These are phyloP conservation scores for Postia placenta DNA, from an alignment of 768 basidiomycete species.

Conservation along the genomic window DNA sequence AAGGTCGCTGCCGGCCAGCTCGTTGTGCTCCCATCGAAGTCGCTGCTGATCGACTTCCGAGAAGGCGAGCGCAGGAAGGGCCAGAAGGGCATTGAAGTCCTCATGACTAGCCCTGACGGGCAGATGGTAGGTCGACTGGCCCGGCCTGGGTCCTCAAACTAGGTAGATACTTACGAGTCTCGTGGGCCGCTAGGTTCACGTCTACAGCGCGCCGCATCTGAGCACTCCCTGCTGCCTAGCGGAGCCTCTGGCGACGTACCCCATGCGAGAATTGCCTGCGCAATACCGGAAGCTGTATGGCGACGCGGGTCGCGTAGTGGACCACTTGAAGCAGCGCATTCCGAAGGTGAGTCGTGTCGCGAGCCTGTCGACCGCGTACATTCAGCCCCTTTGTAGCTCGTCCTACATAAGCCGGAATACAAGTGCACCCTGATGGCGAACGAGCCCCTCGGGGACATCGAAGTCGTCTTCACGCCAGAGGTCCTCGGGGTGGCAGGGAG, in stretches of 20 bases:
- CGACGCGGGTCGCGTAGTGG: slow-evolving; percentile 37
- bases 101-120: slow-evolving; percentile 37
- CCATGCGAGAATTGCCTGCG: slow-evolving; percentile 32
- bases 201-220: slow-evolving; percentile 44
- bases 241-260: slow-evolving; percentile 33
- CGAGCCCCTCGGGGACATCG: slow-evolving; percentile 40
- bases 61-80: slow-evolving; percentile 45
- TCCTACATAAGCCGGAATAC: slow-evolving; percentile 30
- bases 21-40: slow-evolving; percentile 42
- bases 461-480: slow-evolving; percentile 28
- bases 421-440: slow-evolving; percentile 52
- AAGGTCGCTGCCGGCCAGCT: slow-evolving; percentile 43
- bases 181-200: slow-evolving; percentile 41
- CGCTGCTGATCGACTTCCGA: slow-evolving; percentile 51
- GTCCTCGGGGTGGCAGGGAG: background rate
- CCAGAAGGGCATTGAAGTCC: slow-evolving; percentile 38
- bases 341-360: slow-evolving; percentile 35
- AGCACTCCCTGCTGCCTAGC: slow-evolving; percentile 44
- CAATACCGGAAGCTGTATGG: slow-evolving; percentile 40
- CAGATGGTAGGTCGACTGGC: slow-evolving; percentile 25
- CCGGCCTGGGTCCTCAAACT: too few relatives aligned
- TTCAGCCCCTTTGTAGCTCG: slow-evolving; percentile 29
- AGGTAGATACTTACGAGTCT: too few relatives aligned
- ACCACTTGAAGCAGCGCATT: slow-evolving; percentile 46
- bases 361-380: background rate